Evolutionary conservation across 768 basidiomycete genomes (phyloP), one percentile per base, ranked within the genome.

Genomic region (Rhizopogon roseolus): DNA sequence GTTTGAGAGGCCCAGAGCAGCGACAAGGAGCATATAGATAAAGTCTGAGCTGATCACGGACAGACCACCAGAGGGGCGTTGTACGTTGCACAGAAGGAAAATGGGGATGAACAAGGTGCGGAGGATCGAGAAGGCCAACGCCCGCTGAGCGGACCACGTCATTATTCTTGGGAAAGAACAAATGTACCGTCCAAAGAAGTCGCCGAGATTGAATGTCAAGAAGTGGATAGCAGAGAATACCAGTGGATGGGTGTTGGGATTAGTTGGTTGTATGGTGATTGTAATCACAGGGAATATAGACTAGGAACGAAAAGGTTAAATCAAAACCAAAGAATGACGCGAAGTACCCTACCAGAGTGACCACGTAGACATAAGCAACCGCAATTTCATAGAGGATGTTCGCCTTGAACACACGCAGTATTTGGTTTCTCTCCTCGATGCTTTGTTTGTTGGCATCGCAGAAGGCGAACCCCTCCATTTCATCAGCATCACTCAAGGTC

Each of bases 211-310:
- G 71, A 86, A 90, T n/a, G 84, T 75, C 34, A 92, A 72, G 72
- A 93, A 92, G 64, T 92, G 89, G 37, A 86, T 54, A 2, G 87
- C 78, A 54, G 73, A 85, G 73, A 97, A 97, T 28, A 96, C 74
- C 10, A 93, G 73, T 0, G 92, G 90, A 59, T 93, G 90, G 41
- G 78, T 81, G 25, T 67, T 64, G 2, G 81, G 77, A 57, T 85
- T 85, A 13, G 81, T 82, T 2, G 94, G 79, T 40, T 70, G 67
- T 48, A 97, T 81, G 0, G 86, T 87, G 3, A 85, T 80, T 2
- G 94, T 94, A 56, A 93, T 86, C 0, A 93, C 81, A 5, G 94
- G 94, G 71, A 82, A 96, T 41, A 95, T 85, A 28, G 93, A 79
- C 93, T 96, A 39, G 32, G 54, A 38, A 22, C 54, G 53, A 45